Evolutionary conservation across 257 asterid genomes (phyloP).

Genomic region (Nicotiana obtusifolia): DNA sequence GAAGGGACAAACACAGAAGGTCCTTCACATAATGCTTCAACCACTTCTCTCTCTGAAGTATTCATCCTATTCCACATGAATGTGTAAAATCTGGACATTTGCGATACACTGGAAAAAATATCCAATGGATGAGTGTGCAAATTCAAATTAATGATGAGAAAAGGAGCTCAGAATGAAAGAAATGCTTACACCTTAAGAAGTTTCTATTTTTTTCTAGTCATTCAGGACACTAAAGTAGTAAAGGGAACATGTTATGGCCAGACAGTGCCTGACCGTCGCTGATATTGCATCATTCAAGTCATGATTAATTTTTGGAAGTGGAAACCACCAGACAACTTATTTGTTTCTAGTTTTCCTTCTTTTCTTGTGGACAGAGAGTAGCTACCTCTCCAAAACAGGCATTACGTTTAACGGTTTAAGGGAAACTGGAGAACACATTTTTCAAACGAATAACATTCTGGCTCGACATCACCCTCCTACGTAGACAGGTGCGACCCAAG

Average conservation of each 20-base stretch:
- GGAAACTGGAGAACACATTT: background rate
- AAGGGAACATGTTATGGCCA: background rate
- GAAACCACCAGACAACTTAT: no score
- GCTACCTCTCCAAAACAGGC: background rate
- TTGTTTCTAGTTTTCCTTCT: background rate
- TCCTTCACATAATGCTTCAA: conserved; percentile 55
- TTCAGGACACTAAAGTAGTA: background rate
- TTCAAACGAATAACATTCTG: background rate
- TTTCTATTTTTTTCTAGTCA: background rate
- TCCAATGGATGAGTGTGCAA: background rate
- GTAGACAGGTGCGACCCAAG: background rate
- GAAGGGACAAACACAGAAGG: conserved; percentile 80
- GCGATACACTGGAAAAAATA: conserved; percentile 51
- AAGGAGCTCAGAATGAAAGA: background rate
- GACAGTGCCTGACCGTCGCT: background rate
- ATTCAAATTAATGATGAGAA: background rate
- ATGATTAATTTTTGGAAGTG: background rate
- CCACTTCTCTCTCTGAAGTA: conserved; percentile 40
- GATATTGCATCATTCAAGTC: background rate
- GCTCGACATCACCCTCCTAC: background rate
- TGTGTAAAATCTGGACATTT: conserved; percentile 74
- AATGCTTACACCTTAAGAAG: background rate
- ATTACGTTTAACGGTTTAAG: background rate
- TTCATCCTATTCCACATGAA: conserved; percentile 67
- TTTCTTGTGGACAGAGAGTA: background rate